These are phyloP conservation scores for Botrytis paeoniae DNA, from an alignment of 2,329 filamentous ascomycete species.

Conservation along the genomic window DNA sequence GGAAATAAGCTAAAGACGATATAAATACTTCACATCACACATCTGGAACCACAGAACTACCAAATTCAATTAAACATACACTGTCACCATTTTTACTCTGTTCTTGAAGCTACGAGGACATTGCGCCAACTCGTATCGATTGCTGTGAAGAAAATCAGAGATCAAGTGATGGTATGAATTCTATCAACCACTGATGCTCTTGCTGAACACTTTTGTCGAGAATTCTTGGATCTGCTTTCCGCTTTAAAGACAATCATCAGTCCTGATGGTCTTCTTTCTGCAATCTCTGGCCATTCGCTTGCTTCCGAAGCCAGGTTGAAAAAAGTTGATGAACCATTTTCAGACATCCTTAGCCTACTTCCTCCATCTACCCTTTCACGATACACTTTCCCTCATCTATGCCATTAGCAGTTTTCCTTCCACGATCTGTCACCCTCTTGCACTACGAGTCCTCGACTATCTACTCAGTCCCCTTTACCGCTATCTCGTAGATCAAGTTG, in stretches of 20 bases:
- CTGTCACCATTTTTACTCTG: neutral
- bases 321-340: neutral
- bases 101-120: neutral
- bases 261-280: neutral
- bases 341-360: too few relatives aligned
- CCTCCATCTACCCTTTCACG: too few relatives aligned
- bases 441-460: neutral
- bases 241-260: neutral
- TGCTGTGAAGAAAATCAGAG: neutral
- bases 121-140: neutral
- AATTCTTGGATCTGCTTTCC: neutral
- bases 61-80: slow-evolving; percentile 46
- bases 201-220: neutral
- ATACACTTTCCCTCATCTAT: neutral
- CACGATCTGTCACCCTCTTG: neutral
- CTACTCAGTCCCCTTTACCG: neutral
- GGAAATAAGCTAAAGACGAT: slow-evolving; percentile 38
- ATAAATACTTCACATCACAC: slow-evolving; percentile 38
- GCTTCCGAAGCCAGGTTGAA: neutral
- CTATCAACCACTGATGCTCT: neutral
- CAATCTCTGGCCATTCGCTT: neutral
- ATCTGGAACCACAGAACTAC: slow-evolving; percentile 54
- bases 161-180: neutral
- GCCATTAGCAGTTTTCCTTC: neutral
- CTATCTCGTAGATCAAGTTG: neutral